phyloP scores from a whole-genome alignment of 148 eudicot species.

The Rhododendron griersonianum region DNA sequence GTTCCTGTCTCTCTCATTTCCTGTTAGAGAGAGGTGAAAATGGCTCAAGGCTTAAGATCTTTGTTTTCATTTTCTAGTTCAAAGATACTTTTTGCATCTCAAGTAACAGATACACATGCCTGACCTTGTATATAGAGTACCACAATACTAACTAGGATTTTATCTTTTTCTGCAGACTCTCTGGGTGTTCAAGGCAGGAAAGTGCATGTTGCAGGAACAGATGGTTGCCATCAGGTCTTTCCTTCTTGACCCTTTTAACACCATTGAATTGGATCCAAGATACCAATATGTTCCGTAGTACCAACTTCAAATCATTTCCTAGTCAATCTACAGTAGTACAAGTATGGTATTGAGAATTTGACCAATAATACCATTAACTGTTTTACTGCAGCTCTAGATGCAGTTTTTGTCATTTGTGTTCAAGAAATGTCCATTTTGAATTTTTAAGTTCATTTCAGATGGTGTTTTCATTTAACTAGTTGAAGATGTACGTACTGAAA shows the following conservation, averaged over 20 bases:
- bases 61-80: neutral
- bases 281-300: neutral
- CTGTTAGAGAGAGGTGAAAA: neutral
- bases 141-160: neutral
- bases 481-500: neutral
- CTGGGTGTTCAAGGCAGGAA: conserved; percentile 98
- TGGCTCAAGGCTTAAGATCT: neutral
- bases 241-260: conserved; percentile 4
- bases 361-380: neutral
- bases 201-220: conserved; percentile 50
- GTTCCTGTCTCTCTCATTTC: neutral
- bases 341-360: neutral
- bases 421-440: neutral
- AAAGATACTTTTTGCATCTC: neutral
- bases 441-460: too few relatives aligned
- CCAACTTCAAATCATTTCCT: neutral
- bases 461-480: neutral
- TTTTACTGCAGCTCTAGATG: neutral
- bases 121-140: neutral
- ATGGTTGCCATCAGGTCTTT: conserved; percentile 74
- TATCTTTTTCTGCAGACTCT: conserved; percentile 42
- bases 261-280: neutral
- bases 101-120: neutral
- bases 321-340: neutral
- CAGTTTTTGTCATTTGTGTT: neutral